A percentile compares a stretch with the other conserved stretches of the same genome.
These are phyloP conservation scores for Starmerella vaccinii DNA, from an alignment of 805 yeast species.

Conservation along the genomic window DNA sequence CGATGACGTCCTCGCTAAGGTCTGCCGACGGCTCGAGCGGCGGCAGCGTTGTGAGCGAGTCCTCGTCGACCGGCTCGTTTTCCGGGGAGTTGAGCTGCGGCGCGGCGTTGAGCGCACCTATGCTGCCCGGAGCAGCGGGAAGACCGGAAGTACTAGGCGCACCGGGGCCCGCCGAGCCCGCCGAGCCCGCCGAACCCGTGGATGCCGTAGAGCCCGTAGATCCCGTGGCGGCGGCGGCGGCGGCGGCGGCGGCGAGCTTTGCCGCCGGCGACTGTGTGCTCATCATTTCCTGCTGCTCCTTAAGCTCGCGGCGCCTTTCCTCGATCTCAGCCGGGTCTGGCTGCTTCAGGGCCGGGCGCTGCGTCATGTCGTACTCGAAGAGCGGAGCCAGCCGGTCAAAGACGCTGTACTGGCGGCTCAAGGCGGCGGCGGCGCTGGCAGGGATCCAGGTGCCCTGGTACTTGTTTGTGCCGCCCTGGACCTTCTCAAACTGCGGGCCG, in stretches of 20 bases:
- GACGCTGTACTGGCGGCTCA: conserved; percentile 53
- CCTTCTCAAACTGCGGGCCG: conserved; percentile 56
- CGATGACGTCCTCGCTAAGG: conserved; percentile 9
- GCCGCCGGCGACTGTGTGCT: no score
- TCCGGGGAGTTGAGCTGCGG: neutral
- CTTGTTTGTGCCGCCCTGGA: conserved; percentile 66
- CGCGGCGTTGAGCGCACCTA: no score
- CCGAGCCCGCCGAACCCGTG: no score
- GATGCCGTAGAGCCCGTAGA: no score
- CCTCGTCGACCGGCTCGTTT: conserved; percentile 6
- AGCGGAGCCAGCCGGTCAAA: conserved; percentile 44
- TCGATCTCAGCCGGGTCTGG: conserved; percentile 43
- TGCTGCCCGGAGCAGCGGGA: no score
- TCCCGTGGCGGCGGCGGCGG: no score
- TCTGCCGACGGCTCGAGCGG: conserved; percentile 19
- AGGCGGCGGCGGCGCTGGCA: conserved; percentile 44
- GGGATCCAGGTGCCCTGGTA: conserved; percentile 67
- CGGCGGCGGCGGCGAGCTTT: neutral
- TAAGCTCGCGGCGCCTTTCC: conserved; percentile 26
- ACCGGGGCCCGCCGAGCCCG: no score
- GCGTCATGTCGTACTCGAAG: conserved; percentile 36
- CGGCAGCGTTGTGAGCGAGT: conserved; percentile 16
- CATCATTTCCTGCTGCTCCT: neutral
- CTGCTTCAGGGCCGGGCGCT: conserved; percentile 32
- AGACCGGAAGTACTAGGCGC: no score